Percentiles rank a stretch among this genome's conserved stretches.
Evolutionary conservation across 2,329 filamentous ascomycete species (phyloP).

Genomic region (Penicillium sp.): DNA sequence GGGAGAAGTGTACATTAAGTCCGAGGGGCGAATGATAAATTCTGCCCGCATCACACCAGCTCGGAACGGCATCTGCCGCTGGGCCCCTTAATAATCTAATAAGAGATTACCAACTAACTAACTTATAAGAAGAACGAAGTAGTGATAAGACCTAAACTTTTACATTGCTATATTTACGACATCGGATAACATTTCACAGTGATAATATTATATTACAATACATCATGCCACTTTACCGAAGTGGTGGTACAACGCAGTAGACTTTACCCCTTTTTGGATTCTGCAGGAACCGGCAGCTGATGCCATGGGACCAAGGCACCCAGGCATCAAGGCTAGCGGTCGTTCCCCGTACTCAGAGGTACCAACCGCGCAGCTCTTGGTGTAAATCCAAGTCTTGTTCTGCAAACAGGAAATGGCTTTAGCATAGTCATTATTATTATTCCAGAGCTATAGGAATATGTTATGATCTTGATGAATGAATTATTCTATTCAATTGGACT

Average conservation of each 20-base stretch:
- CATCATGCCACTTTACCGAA: background rate
- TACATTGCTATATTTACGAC: too few relatives aligned
- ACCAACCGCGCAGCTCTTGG: background rate
- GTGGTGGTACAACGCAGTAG: background rate
- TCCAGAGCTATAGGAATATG: background rate
- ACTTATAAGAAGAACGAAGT: background rate
- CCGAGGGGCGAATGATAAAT: slow-evolving; percentile 19
- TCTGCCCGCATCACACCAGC: slow-evolving; percentile 33
- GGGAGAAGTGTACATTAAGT: background rate
- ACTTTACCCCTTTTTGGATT: background rate
- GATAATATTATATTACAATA: background rate
- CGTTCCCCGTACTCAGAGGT: slow-evolving; percentile 10
- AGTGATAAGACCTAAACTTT: background rate
- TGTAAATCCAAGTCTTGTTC: slow-evolving; percentile 13
- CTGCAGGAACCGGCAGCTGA: background rate
- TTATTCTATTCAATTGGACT: background rate
- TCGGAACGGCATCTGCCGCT: slow-evolving; percentile 31
- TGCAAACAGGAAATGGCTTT: background rate
- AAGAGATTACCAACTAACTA: too few relatives aligned
- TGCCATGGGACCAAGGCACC: background rate
- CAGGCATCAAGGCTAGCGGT: background rate
- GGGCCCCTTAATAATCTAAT: slow-evolving; percentile 12
- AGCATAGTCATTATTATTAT: background rate
- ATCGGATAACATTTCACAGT: too few relatives aligned
- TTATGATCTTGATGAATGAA: too few relatives aligned